Base-by-base conservation (phyloP, 495 filamentous ascomycete species). In the Talaromyces ruber region DNA sequence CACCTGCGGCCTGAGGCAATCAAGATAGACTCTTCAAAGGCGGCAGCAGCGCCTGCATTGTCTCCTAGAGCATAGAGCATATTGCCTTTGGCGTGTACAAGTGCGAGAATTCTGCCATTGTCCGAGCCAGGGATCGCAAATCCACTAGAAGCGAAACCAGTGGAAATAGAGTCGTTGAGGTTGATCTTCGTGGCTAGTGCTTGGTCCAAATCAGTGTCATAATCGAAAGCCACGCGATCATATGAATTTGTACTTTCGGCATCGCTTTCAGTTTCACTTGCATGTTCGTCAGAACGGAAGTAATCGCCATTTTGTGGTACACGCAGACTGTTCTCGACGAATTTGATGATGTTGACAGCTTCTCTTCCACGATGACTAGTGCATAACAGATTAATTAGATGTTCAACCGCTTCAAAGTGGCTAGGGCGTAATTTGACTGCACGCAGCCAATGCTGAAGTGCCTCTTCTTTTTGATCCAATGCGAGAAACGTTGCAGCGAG, bases 11-110 rank as follows among this genome's bases (percentile, higher is more conserved):
- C 94, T 45, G 89, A 82, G 58, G 89, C 92, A 66, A 98, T 93
- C 61, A 96, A 74, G 28, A 99, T 92, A 2, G 92, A 94, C 71
- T 97, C 92, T 66, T 98, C 94, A 66, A 99, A 99, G 8, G 95
- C 92, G 62, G 86, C 84, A 1, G 94, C 92, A 16, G 94, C 94
- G 12, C 82, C 86, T 50, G 80, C 79, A 67, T 94, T 91, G 63
- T 98, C 89, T 25, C 92, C 92, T 58, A 96, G 74, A 37, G 91
- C 85, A 75, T 99, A 99, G 1, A 98, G 81, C 91, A 98, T 96
- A 65, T 98, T 99, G 28, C 95, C 94, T 73, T 98, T 99, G 3
- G 92, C 93, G 74, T 99, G 95, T 25, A 97, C 83, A 24, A 99
- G 79, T 32, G 92, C 88, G 12, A 98, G 82, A 76, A 99, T 91